Evolutionary conservation across 1,284 basidiomycete genomes (phyloP).

Genomic region (Apiotrichum sp.): DNA sequence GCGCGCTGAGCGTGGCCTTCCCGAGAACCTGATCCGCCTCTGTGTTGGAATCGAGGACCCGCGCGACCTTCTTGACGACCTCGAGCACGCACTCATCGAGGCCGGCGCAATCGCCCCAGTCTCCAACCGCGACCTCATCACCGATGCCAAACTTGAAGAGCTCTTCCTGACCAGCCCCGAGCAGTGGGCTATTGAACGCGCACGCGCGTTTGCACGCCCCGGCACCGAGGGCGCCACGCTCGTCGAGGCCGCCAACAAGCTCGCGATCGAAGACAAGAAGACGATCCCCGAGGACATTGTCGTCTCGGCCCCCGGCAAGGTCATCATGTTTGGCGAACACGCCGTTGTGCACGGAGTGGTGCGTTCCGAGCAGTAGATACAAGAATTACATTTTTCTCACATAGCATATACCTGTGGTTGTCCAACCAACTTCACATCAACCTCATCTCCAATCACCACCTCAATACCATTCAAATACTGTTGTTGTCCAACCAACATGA

Average conservation of each 20-base stretch:
- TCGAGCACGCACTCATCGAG: constrained; percentile 84
- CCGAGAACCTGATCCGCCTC: constrained; percentile 88
- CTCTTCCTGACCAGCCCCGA: constrained; percentile 35
- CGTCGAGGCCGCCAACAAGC: constrained; percentile 29
- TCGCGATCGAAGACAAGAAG: constrained; percentile 23
- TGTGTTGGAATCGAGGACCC: constrained; percentile 98
- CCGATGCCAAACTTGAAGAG: constrained; percentile 23
- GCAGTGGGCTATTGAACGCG: constrained; percentile 43
- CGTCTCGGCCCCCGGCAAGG: constrained; percentile 93
- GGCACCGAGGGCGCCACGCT: constrained; percentile 26
- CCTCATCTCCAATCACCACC: neutral
- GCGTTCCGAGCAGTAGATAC: constrained; percentile 46
- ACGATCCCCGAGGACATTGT: constrained; percentile 54
- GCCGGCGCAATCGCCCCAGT: constrained; percentile 70
- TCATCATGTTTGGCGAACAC: constrained; percentile 98
- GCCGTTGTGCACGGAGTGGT: constrained; percentile 97
- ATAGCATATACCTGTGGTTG: constrained; percentile 4
- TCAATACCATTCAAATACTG: neutral
- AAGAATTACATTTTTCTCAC: constrained; percentile 2
- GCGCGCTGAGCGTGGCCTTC: constrained; percentile 54
- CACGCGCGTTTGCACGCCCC: constrained; percentile 37
- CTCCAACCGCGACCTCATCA: constrained; percentile 25
- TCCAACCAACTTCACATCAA: constrained; percentile 3
- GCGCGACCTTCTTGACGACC: constrained; percentile 86
- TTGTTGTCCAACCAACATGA: constrained; percentile 10